Base-by-base conservation (phyloP, 23 red algal genomes). In the Agarophyton chilense region DNA sequence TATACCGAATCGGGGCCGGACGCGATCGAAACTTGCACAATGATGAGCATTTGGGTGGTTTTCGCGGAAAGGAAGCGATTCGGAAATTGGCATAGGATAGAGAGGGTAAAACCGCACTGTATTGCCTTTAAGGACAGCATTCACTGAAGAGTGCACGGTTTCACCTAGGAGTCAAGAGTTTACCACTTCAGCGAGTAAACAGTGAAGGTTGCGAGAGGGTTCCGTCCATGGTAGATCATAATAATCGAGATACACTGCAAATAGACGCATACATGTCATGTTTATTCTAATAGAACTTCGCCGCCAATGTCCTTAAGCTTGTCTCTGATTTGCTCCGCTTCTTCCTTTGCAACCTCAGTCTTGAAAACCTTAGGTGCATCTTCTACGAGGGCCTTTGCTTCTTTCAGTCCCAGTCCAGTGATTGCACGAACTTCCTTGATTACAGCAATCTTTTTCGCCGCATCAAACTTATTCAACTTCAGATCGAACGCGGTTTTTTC, bases 301-400 rank as follows among this genome's bases (percentile, higher is more conserved):
- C 83, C 97, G n/a, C 97, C 97, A 72, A 93, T 43, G 49, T 83
- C 89, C 49, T 95, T 88, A 25, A 99, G 52, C 58, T 95, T 95
- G 34, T 94, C 93, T 51, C 73, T 62, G 42, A 99, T 81, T 42
- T 84, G 87, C 65, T 99, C 93, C 10, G 92, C 97, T 49, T 99
- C 97, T 1, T 96, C 93, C 79, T 99, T 99, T 52, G 97, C 24
- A 43, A 95, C 88, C 50, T 68, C 93, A 49, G 70, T 88, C 75
- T 94, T 99, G 60, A 99, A 86, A 16, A 96, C 83, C 61, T 99
- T 99, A 24, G 97, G 97, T 39, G 93, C 93, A 13, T 90, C 97
- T 72, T 99, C 97, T 64, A 99, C 97, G 46, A 99, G 46, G 12
- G 93, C 97, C 66, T 99, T 99, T n/a, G 97, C 97, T 83, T 99